phyloP scores from a whole-genome alignment of 169 alveolate genomes.

The Besnoitia besnoiti region DNA sequence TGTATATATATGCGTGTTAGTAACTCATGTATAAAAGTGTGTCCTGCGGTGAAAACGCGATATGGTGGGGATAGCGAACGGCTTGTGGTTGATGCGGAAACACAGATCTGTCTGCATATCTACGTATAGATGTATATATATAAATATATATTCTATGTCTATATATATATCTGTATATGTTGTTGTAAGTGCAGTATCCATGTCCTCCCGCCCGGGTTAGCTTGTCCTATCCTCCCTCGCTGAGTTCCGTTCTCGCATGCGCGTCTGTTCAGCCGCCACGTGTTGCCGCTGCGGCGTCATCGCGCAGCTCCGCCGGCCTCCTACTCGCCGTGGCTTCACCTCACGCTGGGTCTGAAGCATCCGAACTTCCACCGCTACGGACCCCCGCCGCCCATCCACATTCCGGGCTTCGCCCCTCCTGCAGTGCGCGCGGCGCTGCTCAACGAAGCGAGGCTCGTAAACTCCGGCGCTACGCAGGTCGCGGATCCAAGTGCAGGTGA shows the following conservation, averaged over 20 bases:
- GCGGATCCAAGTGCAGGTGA: too few species aligned
- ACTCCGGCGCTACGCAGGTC: too few species aligned
- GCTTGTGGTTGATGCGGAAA: too few species aligned
- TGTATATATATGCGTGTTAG: neutral
- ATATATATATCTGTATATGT: too few species aligned
- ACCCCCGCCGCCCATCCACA: neutral
- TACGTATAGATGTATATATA: too few species aligned
- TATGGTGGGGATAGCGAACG: too few species aligned
- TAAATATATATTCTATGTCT: neutral
- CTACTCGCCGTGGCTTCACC: slow-evolving; percentile 6
- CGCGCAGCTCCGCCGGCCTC: neutral
- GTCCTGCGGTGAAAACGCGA: too few species aligned
- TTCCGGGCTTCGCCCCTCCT: neutral
- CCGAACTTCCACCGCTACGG: slow-evolving; percentile 3
- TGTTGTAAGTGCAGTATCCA: neutral
- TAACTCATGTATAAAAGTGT: too few species aligned
- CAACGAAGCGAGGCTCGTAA: too few species aligned
- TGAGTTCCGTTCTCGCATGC: too few species aligned
- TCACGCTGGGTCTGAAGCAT: slow-evolving; percentile 3
- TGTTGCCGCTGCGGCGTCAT: neutral
- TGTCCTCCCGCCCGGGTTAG: neutral
- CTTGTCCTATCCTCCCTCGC: neutral
- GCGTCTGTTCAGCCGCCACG: neutral
- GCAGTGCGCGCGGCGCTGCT: neutral
- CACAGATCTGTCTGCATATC: neutral